Evolutionary conservation across 179 eudicot genomes (phyloP).

Genomic region (Drosera spatulata): DNA sequence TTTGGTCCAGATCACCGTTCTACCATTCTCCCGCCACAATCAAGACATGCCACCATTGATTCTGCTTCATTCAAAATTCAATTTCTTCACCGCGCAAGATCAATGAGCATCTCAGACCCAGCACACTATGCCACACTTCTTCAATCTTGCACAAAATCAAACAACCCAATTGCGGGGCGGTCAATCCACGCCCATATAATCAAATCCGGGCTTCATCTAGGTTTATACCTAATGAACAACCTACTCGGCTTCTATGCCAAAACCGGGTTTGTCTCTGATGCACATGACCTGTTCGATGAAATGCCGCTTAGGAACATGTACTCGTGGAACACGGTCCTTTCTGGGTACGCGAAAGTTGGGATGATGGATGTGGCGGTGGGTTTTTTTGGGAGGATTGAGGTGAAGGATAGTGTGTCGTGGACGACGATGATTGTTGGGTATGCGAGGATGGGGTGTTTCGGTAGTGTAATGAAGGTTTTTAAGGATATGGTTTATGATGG

Average conservation of each 20-base stretch:
- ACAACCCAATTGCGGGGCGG: constrained; percentile 19
- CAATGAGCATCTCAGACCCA: constrained; percentile 4
- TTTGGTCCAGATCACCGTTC: no score
- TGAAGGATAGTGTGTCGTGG: constrained; percentile 44
- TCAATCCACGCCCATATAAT: constrained; percentile 41
- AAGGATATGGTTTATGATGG: constrained; percentile 21
- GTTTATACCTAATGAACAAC: constrained; percentile 44
- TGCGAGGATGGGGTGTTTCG: constrained; percentile 20
- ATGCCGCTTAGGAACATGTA: constrained; percentile 35
- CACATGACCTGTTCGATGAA: constrained; percentile 50
- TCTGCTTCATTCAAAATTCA: constrained; percentile 1
- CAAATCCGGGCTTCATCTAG: constrained; percentile 36
- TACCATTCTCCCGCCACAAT: no score
- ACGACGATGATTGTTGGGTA: constrained; percentile 39
- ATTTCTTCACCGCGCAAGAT: constrained; percentile 10
- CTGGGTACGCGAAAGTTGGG: constrained; percentile 34
- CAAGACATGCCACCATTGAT: not conserved
- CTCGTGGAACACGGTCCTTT: constrained; percentile 56
- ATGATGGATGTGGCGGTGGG: constrained; percentile 17
- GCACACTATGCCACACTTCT: constrained; percentile 29
- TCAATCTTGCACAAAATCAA: constrained; percentile 31
- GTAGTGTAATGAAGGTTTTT: constrained; percentile 20
- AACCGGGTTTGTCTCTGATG: constrained; percentile 30
- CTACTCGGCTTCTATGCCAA: constrained; percentile 42
- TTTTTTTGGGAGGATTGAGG: constrained; percentile 28